phyloP scores from a whole-genome alignment of 768 basidiomycete species.

The Macrocybe gigantea region DNA sequence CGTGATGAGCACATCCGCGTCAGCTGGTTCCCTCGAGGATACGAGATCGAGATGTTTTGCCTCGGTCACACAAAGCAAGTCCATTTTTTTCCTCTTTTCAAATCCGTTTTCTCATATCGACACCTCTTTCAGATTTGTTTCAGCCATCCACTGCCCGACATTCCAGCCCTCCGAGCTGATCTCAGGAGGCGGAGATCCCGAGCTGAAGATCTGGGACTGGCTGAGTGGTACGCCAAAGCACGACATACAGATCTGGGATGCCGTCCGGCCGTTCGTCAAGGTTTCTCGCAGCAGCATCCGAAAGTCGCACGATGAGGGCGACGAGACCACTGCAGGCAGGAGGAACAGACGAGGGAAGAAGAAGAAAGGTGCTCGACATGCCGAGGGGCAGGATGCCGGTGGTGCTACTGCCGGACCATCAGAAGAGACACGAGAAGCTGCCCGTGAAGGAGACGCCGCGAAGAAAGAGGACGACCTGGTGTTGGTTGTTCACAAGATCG shows the following conservation, averaged over 20 bases:
- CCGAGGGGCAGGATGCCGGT: constrained; percentile 2
- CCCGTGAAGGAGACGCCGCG: neutral
- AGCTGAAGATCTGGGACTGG: constrained; percentile 79
- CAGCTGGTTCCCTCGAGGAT: constrained; percentile 85
- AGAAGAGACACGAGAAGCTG: constrained; percentile 8
- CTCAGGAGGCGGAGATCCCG: constrained; percentile 84
- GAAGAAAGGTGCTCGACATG: constrained; percentile 6
- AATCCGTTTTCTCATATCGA: neutral
- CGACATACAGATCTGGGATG: constrained; percentile 45
- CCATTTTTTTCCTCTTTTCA: neutral
- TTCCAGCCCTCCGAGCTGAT: constrained; percentile 47
- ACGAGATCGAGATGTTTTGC: constrained; percentile 81
- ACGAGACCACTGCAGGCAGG: constrained; percentile 7
- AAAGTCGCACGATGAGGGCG: constrained; percentile 24
- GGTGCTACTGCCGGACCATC: neutral
- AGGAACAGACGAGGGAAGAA: constrained; percentile 16
- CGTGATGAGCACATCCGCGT: constrained; percentile 94
- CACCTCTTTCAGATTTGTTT: constrained; percentile 59
- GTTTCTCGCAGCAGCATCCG: constrained; percentile 29
- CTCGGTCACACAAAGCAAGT: constrained; percentile 78
- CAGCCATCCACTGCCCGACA: constrained; percentile 66
- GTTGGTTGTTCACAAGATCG: constrained; percentile 55
- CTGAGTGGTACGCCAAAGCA: constrained; percentile 49
- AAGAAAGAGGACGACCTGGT: constrained; percentile 24
- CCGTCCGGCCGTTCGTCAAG: constrained; percentile 44